Percentiles rank a stretch among this genome's conserved stretches.
These are phyloP conservation scores for Prorocentrum cordatum DNA, from an alignment of 169 alveolate genomes.

Conservation along the genomic window DNA sequence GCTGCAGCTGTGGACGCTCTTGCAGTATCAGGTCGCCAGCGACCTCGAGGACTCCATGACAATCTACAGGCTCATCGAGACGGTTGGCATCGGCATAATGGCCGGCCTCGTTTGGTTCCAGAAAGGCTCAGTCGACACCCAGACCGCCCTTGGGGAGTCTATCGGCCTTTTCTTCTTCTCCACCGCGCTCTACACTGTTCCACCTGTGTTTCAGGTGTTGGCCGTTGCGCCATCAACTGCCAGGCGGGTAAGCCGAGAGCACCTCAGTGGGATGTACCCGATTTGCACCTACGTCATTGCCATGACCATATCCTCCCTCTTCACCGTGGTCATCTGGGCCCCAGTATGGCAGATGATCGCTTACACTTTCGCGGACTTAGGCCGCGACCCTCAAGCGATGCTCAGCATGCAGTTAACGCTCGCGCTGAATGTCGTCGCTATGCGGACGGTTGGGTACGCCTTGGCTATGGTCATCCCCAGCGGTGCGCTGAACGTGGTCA, in stretches of 20 bases:
- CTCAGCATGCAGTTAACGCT: background rate
- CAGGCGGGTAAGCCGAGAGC: background rate
- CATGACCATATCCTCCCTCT: background rate
- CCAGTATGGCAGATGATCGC: background rate
- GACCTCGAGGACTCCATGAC: background rate
- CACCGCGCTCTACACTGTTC: background rate
- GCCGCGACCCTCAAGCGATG: background rate
- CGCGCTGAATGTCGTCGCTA: background rate
- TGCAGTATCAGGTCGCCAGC: background rate
- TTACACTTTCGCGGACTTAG: background rate
- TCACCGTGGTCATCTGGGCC: background rate
- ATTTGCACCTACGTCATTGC: background rate
- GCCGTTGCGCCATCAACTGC: background rate
- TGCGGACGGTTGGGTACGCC: background rate
- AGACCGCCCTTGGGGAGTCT: background rate
- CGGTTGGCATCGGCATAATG: background rate
- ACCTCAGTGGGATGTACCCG: background rate
- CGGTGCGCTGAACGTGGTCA: background rate
- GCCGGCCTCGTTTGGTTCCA: background rate
- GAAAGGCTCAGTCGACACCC: background rate
- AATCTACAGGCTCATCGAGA: background rate
- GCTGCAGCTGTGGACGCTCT: background rate
- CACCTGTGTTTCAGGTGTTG: background rate
- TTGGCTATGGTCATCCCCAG: background rate
- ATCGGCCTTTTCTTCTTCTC: background rate